Evolutionary conservation across 805 yeast species (phyloP).

Genomic region (Saccharomycopsis sp.): DNA sequence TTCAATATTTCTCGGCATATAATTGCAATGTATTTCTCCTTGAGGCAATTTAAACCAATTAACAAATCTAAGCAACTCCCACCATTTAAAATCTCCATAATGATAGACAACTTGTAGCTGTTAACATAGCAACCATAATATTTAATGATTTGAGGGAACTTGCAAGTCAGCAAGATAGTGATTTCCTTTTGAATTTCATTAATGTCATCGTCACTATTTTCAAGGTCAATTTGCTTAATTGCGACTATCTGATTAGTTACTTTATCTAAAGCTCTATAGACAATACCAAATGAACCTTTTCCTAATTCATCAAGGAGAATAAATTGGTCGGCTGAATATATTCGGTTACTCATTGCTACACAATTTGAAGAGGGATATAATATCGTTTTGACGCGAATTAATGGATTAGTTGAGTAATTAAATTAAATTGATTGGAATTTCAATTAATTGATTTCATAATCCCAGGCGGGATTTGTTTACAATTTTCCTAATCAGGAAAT

Average conservation of each 20-base stretch:
- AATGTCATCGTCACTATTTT: slow-evolving; percentile 57
- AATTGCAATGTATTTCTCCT: slow-evolving; percentile 46
- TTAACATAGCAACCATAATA: slow-evolving; percentile 68
- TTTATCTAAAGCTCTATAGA: slow-evolving; percentile 53
- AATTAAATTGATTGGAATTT: too few relatives aligned
- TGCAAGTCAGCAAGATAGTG: slow-evolving; percentile 59
- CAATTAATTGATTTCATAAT: too few relatives aligned
- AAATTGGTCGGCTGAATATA: slow-evolving; percentile 36
- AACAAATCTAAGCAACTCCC: slow-evolving; percentile 67
- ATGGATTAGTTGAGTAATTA: too few relatives aligned
- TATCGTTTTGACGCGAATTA: too few relatives aligned
- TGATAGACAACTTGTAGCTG: slow-evolving; percentile 66
- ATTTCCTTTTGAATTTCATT: slow-evolving; percentile 71
- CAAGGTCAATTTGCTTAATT: slow-evolving; percentile 61
- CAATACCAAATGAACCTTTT: slow-evolving; percentile 74
- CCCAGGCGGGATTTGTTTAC: too few relatives aligned
- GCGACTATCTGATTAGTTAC: slow-evolving; percentile 31
- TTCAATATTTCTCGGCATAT: slow-evolving; percentile 48
- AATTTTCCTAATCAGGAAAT: too few relatives aligned
- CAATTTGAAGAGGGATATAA: too few relatives aligned
- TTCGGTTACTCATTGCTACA: too few relatives aligned
- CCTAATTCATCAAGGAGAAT: slow-evolving; percentile 52
- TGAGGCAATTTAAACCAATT: slow-evolving; percentile 47
- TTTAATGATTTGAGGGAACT: slow-evolving; percentile 52
- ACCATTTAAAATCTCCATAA: slow-evolving; percentile 77